Evolutionary conservation across 164 flowering plant species (phyloP).

Genomic region (Umbilicus rupestris): DNA sequence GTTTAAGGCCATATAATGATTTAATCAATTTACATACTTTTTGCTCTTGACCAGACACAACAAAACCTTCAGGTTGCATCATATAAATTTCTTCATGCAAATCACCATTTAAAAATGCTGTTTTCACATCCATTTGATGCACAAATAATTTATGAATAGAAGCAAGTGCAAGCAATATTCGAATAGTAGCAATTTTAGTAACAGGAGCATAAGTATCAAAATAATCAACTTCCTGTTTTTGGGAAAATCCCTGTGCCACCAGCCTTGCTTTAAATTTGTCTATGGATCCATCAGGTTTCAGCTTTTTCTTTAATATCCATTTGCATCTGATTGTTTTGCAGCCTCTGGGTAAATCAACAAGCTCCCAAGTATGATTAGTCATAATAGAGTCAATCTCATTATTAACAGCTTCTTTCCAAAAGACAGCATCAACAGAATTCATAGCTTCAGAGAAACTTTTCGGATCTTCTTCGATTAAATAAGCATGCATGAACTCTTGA

Average conservation of each 20-base stretch:
- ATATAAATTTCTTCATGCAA: conserved; percentile 11
- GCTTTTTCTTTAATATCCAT: conserved; percentile 8
- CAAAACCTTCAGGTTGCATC: conserved; percentile 7
- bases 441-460: neutral
- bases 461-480: neutral
- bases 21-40: conserved; percentile 10
- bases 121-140: conserved; percentile 11
- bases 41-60: neutral
- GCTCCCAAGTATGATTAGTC: conserved; percentile 5
- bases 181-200: conserved; percentile 5
- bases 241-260: conserved; percentile 7
- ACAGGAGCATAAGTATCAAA: conserved; percentile 9
- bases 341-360: neutral
- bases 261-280: conserved; percentile 9
- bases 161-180: neutral
- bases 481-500: neutral
- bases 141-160: conserved; percentile 3
- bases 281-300: conserved; percentile 7
- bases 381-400: conserved; percentile 10
- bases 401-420: neutral
- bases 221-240: conserved; percentile 9
- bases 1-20: conserved; percentile 5
- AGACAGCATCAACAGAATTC: neutral
- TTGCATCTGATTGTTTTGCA: neutral
- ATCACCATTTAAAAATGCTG: conserved; percentile 6